Evolutionary conservation across 352 stramenopile genomes (phyloP), one percentile per base, ranked within the genome.

Genomic region (Phytophthora chlamydospora): DNA sequence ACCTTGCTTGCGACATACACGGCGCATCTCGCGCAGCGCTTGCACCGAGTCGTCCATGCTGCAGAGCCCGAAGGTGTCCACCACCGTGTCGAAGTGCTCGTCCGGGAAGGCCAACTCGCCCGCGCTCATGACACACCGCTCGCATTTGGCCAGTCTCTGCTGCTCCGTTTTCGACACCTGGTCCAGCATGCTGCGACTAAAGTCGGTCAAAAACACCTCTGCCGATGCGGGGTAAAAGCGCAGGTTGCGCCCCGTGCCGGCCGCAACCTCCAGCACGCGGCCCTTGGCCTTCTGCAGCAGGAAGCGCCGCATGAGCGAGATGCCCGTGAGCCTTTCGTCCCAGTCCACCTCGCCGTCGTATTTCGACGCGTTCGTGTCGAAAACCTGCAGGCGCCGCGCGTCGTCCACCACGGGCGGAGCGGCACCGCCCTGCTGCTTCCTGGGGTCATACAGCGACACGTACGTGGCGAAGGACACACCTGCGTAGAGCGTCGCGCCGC

Each of bases 51-150:
- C 94, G 68, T 98, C 88, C 77, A 98, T 97, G 47, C 85, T 97
- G 68, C 97, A 99, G 3, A 99, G 77, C 1, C 96, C 96, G 71
- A 99, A 99, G 2, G 96, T 98, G 72, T 98, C 96, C 16, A 98
- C 92, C 32, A 98, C 92, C 3, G 95, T 97, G 73, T 98, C 95
- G 74, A 98, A 98, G 1, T 58, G 68, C 38, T 87, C 60, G 45
- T 90, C 74, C 3, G 63, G 46, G 66, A 98, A 98, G 24, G 44
- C 19, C 38, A 96, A 60, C 8, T 69, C 59, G 29, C 67, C 68
- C 0, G 81, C 83, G 33, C 72, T 78, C 83, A 94, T 92, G 45
- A 92, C 76, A 8, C 53, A 56, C 17, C 80, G 57, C 31, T 85
- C 69, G 42, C 68, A 88, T 27, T 35, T 58, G 9, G 33, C 27